phyloP scores from a whole-genome alignment of 345 rosid species.

The Rhizophora apiculata region DNA sequence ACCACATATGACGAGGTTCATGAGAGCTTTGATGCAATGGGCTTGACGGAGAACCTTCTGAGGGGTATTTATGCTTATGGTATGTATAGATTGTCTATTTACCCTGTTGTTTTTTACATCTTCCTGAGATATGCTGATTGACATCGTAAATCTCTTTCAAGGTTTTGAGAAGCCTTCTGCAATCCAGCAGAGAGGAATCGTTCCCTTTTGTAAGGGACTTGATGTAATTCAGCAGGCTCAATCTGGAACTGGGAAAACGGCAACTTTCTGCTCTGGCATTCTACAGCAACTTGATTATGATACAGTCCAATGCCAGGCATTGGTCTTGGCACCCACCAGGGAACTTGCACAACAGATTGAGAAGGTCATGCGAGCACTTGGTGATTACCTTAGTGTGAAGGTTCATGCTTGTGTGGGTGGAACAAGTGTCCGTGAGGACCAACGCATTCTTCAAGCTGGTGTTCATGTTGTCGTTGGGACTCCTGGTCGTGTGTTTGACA shows the following conservation, averaged over 20 bases:
- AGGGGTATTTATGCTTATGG: conserved; percentile 96
- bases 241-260: conserved; percentile 94
- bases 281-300: conserved; percentile 77
- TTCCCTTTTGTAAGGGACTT: conserved; percentile 88
- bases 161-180: conserved; percentile 95
- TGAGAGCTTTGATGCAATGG: conserved; percentile 88
- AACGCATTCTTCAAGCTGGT: conserved; percentile 83
- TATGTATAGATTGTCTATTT: conserved; percentile 21
- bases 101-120: not conserved
- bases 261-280: conserved; percentile 91
- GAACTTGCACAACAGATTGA: conserved; percentile 94
- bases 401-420: conserved; percentile 98
- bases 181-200: conserved; percentile 90
- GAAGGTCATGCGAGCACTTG: conserved; percentile 94
- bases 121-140: not conserved
- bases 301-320: conserved; percentile 71
- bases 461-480: conserved; percentile 97
- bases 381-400: conserved; percentile 86
- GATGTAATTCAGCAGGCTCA: conserved; percentile 97
- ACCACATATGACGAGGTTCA: conserved; percentile 74
- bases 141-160: not conserved
- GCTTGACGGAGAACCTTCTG: conserved; percentile 69
- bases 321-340: conserved; percentile 88
- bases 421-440: conserved; percentile 92
- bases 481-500: conserved; percentile 96